Conservation (phyloP, 805 yeast genomes). For the Candida odintsovae region DNA sequence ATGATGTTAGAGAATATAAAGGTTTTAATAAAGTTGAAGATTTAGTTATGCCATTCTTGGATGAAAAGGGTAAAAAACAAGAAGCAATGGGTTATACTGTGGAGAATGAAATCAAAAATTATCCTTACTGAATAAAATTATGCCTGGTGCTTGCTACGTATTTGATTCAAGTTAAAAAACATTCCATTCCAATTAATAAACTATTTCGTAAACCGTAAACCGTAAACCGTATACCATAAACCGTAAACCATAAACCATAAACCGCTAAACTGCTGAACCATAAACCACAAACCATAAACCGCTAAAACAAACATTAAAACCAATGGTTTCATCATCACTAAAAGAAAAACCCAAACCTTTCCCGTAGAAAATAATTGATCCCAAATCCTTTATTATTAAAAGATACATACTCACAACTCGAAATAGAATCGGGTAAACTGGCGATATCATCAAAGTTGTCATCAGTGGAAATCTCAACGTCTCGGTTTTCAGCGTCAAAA, state of each 20-base stretch:
- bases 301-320: no score
- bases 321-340: no score
- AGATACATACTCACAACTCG: neutral
- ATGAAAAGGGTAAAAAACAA: constrained; percentile 34
- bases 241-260: no score
- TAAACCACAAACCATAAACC: no score
- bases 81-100: constrained; percentile 16
- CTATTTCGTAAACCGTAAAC: neutral
- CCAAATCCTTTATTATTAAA: no score
- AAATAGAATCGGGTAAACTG: neutral
- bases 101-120: constrained; percentile 15
- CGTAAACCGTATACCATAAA: neutral
- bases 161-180: neutral
- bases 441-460: neutral
- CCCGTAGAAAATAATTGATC: no score
- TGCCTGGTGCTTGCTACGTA: neutral
- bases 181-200: neutral
- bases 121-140: constrained; percentile 5
- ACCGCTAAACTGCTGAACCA: no score
- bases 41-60: constrained; percentile 49
- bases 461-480: neutral
- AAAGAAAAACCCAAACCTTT: no score
- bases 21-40: constrained; percentile 52
- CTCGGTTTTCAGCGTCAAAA: neutral
- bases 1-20: constrained; percentile 54